These are phyloP conservation scores for Saturnispora zaruensis DNA, from an alignment of 805 yeast species.

Conservation along the genomic window DNA sequence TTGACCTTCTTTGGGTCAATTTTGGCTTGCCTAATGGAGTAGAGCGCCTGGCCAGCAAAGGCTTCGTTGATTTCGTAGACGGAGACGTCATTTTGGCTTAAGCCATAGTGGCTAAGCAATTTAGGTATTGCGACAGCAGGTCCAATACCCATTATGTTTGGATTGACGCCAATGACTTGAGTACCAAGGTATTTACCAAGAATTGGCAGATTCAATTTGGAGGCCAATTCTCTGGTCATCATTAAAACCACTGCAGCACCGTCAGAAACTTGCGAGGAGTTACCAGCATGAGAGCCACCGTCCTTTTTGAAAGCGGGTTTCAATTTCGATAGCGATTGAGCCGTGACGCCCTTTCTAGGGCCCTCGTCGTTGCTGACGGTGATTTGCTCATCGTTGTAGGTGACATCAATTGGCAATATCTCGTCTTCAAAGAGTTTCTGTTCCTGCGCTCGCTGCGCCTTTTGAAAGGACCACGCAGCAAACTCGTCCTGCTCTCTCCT, in stretches of 20 bases:
- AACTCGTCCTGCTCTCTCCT: slow-evolving; percentile 78
- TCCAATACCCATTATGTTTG: slow-evolving; percentile 96
- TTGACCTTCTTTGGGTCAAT: slow-evolving; percentile 68
- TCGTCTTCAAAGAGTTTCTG: slow-evolving; percentile 78
- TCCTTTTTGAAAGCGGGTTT: slow-evolving; percentile 80
- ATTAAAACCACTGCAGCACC: slow-evolving; percentile 90
- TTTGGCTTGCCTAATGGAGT: slow-evolving; percentile 55
- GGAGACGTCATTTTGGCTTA: slow-evolving; percentile 56
- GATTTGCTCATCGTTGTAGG: slow-evolving; percentile 43
- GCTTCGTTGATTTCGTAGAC: slow-evolving; percentile 93
- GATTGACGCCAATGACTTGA: slow-evolving; percentile 87
- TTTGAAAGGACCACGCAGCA: slow-evolving; percentile 78
- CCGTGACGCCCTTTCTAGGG: slow-evolving; percentile 79
- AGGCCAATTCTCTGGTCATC: slow-evolving; percentile 80
- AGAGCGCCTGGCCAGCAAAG: slow-evolving; percentile 90
- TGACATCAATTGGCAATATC: slow-evolving; percentile 68
- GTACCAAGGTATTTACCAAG: slow-evolving; percentile 75
- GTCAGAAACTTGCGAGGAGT: slow-evolving; percentile 91
- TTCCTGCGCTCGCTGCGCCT: slow-evolving; percentile 70
- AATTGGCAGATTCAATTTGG: slow-evolving; percentile 59
- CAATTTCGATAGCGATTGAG: slow-evolving; percentile 62
- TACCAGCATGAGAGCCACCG: slow-evolving; percentile 92
- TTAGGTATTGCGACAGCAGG: slow-evolving; percentile 94
- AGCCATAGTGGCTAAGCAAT: slow-evolving; percentile 38
- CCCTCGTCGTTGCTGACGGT: slow-evolving; percentile 51